Percentiles rank a stretch among this genome's conserved stretches.
Evolutionary conservation across 1,139 yeast genomes (phyloP).

Genomic region (Suhomyces atakaporum): DNA sequence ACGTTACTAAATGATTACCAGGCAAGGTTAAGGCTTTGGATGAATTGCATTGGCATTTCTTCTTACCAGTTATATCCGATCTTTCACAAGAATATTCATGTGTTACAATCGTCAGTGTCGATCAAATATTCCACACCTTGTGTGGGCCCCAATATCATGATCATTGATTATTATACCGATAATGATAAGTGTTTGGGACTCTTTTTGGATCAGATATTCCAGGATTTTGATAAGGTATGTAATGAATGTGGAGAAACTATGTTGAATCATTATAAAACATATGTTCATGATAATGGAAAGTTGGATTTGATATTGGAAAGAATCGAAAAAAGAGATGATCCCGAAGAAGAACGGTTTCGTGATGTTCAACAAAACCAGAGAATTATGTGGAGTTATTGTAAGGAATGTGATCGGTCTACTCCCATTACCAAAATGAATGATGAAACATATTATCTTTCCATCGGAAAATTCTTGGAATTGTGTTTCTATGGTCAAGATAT

Average conservation of each 20-base stretch:
- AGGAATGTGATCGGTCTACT: constrained; percentile 70
- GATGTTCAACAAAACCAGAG: constrained; percentile 53
- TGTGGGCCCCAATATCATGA: constrained; percentile 80
- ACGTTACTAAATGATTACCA: constrained; percentile 32
- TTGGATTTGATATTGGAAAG: constrained; percentile 75
- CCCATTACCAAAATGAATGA: constrained; percentile 88
- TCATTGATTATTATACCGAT: constrained; percentile 87
- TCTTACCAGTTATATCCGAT: constrained; percentile 49
- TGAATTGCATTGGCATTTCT: constrained; percentile 39
- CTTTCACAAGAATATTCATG: constrained; percentile 73
- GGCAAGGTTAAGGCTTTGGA: constrained; percentile 41
- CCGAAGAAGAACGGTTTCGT: constrained; percentile 5
- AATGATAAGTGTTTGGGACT: constrained; percentile 89
- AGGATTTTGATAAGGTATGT: constrained; percentile 68
- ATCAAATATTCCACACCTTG: constrained; percentile 89
- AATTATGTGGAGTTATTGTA: constrained; percentile 92
- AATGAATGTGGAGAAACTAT: constrained; percentile 77
- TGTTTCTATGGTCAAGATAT: constrained; percentile 72
- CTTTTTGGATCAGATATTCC: constrained; percentile 77
- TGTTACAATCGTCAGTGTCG: constrained; percentile 81
- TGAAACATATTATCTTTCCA: constrained; percentile 84
- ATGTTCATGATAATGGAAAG: constrained; percentile 86
- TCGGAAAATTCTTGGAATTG: constrained; percentile 89
- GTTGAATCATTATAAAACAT: constrained; percentile 78
- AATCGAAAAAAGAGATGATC: constrained; percentile 34